phyloP scores from a whole-genome alignment of 2,329 filamentous ascomycete species.

The Meredithiella fracta region DNA sequence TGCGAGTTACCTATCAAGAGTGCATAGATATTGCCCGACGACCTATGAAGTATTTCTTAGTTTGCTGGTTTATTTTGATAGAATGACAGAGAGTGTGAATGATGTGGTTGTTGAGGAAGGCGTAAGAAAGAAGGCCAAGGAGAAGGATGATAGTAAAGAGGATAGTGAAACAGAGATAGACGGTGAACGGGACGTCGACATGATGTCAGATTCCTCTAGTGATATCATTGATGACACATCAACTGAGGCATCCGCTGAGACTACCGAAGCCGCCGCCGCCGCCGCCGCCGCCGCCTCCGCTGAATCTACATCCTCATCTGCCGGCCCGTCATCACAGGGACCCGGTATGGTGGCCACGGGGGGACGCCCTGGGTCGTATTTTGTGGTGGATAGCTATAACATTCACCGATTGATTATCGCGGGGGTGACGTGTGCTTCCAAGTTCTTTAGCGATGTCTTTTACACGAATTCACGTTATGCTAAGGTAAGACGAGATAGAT shows the following conservation, averaged over 20 bases:
- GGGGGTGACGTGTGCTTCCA: constrained; percentile 94
- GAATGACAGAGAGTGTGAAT: constrained; percentile 95
- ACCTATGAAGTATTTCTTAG: constrained; percentile 97
- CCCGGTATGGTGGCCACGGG: no score
- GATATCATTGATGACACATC: constrained; percentile 4
- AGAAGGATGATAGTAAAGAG: constrained; percentile 14
- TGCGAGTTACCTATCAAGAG: constrained; percentile 82
- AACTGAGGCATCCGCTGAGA: constrained; percentile 21
- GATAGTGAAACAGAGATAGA: not conserved
- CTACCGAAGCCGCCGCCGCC: constrained; percentile 17
- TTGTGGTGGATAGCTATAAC: constrained; percentile 97
- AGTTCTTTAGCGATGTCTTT: constrained; percentile 98
- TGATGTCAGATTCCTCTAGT: not conserved
- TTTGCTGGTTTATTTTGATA: constrained; percentile 90
- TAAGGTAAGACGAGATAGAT: constrained; percentile 53
- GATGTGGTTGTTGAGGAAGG: constrained; percentile 19
- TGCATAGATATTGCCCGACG: constrained; percentile 97
- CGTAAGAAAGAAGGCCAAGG: constrained; percentile 42
- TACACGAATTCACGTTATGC: constrained; percentile 99
- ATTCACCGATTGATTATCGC: constrained; percentile 94
- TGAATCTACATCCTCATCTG: constrained; percentile 18
- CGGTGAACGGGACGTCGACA: not conserved
- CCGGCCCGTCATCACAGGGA: not conserved
- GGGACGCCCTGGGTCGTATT: constrained; percentile 32
- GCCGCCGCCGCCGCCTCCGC: constrained; percentile 18